A percentile compares a stretch with the other conserved stretches of the same genome.
Conservation (phyloP, 768 basidiomycete species). For the Suillus alpinus region DNA sequence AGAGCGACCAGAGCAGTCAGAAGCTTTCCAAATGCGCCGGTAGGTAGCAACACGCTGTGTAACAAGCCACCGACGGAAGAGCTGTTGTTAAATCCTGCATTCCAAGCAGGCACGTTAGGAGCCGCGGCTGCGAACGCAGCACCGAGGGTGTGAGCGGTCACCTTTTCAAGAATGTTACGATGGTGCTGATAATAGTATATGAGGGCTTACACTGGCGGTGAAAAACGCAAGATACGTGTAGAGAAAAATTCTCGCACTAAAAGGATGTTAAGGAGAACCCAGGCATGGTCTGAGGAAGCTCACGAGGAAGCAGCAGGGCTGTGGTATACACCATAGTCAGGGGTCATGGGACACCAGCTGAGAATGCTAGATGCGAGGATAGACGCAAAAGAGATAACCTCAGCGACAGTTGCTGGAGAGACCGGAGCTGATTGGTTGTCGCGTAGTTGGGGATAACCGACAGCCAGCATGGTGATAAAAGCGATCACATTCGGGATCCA, state of each 20-base stretch:
- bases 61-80: constrained; percentile 46
- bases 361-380: constrained; percentile 43
- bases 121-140: constrained; percentile 45
- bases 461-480: constrained; percentile 63
- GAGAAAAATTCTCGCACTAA: constrained; percentile 37
- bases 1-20: constrained; percentile 50
- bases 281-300: constrained; percentile 5
- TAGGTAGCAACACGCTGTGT: constrained; percentile 34
- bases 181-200: background rate
- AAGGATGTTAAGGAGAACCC: background rate
- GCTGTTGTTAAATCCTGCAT: constrained; percentile 37
- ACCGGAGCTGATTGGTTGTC: constrained; percentile 37
- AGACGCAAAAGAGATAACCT: constrained; percentile 43
- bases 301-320: constrained; percentile 59
- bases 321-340: constrained; percentile 52
- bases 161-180: constrained; percentile 18
- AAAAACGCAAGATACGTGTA: constrained; percentile 49
- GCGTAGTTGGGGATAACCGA: constrained; percentile 66
- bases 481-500: constrained; percentile 78
- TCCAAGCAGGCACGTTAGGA: constrained; percentile 36
- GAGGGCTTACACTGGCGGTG: constrained; percentile 35
- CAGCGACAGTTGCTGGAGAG: constrained; percentile 30
- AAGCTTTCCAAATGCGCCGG: constrained; percentile 46
- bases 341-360: constrained; percentile 41
- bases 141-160: constrained; percentile 42